These are phyloP conservation scores for Phytopythium oedochilum DNA, from an alignment of 352 stramenopile species.

Conservation along the genomic window DNA sequence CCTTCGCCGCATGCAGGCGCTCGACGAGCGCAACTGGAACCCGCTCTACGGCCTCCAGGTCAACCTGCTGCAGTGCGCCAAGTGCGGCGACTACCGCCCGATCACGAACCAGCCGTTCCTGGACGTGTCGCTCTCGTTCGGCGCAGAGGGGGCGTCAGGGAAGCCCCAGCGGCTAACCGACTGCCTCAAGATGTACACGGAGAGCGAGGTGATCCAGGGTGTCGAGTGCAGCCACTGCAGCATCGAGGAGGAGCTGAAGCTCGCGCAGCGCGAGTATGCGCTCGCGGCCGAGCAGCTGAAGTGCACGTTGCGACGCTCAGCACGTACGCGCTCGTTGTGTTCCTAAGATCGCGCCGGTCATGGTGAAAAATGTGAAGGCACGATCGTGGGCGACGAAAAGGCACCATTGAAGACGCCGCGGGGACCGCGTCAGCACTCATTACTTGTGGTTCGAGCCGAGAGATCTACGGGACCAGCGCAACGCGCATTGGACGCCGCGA, in stretches of 20 bases:
- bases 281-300: conserved; percentile 14
- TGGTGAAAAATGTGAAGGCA: no score
- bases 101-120: conserved; percentile 77
- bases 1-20: conserved; percentile 48
- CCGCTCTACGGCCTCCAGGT: conserved; percentile 73
- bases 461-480: no score
- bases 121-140: conserved; percentile 72
- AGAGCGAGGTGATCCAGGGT: conserved; percentile 58
- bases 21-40: conserved; percentile 70
- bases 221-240: conserved; percentile 80
- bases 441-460: no score
- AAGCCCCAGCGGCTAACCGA: conserved; percentile 43
- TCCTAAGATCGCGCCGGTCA: no score
- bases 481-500: no score
- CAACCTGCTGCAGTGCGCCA: conserved; percentile 71
- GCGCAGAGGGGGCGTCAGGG: conserved; percentile 12
- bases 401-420: no score
- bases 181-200: conserved; percentile 61
- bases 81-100: conserved; percentile 57
- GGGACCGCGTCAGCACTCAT: no score
- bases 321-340: no score
- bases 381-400: no score
- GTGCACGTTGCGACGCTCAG: no score
- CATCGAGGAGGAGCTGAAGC: conserved; percentile 40
- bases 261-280: conserved; percentile 28